phyloP scores from a whole-genome alignment of 2,329 filamentous ascomycete species.

The Arthrobotrys iridis region DNA sequence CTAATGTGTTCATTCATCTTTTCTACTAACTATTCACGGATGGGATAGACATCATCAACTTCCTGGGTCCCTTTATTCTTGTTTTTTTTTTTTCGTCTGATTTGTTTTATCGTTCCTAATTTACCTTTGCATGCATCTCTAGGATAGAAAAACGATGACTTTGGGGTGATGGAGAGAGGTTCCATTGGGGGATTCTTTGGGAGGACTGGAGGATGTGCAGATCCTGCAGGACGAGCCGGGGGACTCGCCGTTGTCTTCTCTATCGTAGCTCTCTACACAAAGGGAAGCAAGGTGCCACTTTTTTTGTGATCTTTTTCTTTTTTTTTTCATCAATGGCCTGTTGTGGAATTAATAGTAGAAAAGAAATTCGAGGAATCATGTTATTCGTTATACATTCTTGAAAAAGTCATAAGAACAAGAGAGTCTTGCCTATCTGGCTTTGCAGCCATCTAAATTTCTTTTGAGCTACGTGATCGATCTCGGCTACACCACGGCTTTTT shows the following conservation, averaged over 20 bases:
- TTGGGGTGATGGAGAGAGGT: neutral
- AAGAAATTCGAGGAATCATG: too few relatives aligned
- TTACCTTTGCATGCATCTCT: slow-evolving; percentile 17
- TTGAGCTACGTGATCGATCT: too few relatives aligned
- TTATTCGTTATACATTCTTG: too few relatives aligned
- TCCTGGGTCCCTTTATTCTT: slow-evolving; percentile 11
- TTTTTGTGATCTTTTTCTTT: neutral
- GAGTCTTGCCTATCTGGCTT: too few relatives aligned
- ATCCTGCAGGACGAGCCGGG: slow-evolving; percentile 57
- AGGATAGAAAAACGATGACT: slow-evolving; percentile 33
- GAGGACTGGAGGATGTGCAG: slow-evolving; percentile 60
- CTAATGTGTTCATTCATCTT: slow-evolving; percentile 3
- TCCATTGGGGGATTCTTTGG: neutral
- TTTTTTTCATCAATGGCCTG: too few relatives aligned
- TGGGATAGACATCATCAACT: slow-evolving; percentile 47
- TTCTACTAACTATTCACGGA: slow-evolving; percentile 51
- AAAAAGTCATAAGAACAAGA: too few relatives aligned
- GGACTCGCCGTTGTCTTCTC: too few relatives aligned
- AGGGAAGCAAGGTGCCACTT: too few relatives aligned
- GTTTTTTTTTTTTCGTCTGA: slow-evolving; percentile 1
- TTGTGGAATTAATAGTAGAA: too few relatives aligned
- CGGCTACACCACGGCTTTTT: too few relatives aligned
- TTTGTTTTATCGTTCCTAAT: neutral
- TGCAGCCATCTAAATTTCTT: too few relatives aligned
- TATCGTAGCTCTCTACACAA: too few relatives aligned